phyloP scores from a whole-genome alignment of 2,329 filamentous ascomycete species.

The Alternaria novae-zelandiae region DNA sequence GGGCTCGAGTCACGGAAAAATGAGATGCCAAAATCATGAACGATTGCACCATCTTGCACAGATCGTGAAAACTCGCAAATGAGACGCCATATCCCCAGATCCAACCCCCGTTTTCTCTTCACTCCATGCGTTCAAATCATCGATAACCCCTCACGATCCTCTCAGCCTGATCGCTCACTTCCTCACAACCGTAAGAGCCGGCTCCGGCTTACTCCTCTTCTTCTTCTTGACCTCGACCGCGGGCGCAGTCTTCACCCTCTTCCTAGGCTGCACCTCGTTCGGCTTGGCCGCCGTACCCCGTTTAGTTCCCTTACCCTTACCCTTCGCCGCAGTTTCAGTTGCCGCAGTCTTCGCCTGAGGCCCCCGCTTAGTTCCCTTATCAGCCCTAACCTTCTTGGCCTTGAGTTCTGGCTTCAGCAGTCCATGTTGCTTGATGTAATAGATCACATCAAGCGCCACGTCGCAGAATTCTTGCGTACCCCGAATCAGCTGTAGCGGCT shows the following conservation, averaged over 20 bases:
- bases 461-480: conserved; percentile 45
- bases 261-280: conserved; percentile 21
- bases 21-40: not conserved
- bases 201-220: not conserved
- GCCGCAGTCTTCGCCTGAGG: conserved; percentile 3
- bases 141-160: not conserved
- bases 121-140: not conserved
- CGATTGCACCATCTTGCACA: not conserved
- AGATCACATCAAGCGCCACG: conserved; percentile 37
- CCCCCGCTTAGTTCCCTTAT: conserved; percentile 26
- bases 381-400: conserved; percentile 15
- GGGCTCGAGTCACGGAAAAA: not conserved
- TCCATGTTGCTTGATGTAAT: conserved; percentile 39
- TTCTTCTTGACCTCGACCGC: conserved; percentile 11
- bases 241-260: conserved; percentile 26
- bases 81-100: not conserved
- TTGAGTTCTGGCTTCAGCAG: conserved; percentile 11
- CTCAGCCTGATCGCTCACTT: not conserved
- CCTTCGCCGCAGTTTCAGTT: not conserved
- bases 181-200: conserved; percentile 7
- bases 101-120: not conserved
- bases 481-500: conserved; percentile 25
- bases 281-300: conserved; percentile 6
- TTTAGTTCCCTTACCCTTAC: not conserved
- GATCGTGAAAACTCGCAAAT: not conserved